Evolutionary conservation across 352 stramenopile species (phyloP).

Genomic region (Globisporangium viniferum): DNA sequence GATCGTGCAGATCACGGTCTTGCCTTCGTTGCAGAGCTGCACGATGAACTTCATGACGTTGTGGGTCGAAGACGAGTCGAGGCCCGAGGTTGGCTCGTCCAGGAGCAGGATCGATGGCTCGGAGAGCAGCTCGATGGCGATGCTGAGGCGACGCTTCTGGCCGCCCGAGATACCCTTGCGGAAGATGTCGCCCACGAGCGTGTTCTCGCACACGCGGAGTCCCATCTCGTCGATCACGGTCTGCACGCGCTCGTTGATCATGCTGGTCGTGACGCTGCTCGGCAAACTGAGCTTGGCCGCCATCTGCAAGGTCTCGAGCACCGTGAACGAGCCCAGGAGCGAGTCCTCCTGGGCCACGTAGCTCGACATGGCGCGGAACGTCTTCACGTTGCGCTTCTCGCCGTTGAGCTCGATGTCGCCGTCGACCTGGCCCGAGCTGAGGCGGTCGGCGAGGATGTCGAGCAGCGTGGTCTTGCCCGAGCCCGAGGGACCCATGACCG

Average conservation of each 20-base stretch:
- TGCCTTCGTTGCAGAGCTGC: conserved; percentile 40
- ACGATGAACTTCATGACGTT: conserved; percentile 83
- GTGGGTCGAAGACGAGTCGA: conserved; percentile 89
- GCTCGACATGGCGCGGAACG: conserved; percentile 47
- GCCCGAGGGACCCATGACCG: conserved; percentile 64
- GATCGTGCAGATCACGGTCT: conserved; percentile 81
- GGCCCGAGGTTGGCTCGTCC: conserved; percentile 91
- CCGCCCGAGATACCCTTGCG: conserved; percentile 83
- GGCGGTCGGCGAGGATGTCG: conserved; percentile 55
- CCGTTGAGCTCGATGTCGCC: conserved; percentile 57
- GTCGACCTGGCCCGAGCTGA: conserved; percentile 37
- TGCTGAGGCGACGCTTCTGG: conserved; percentile 89
- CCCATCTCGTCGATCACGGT: conserved; percentile 72
- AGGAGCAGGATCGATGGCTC: conserved; percentile 95
- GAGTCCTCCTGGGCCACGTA: conserved; percentile 65
- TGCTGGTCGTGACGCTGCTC: conserved; percentile 35
- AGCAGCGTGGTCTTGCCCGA: conserved; percentile 65
- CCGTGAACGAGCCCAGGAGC: conserved; percentile 64
- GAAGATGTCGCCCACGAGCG: conserved; percentile 81
- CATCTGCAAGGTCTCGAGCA: conserved; percentile 65
- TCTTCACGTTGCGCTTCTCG: conserved; percentile 26
- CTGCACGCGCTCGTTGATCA: conserved; percentile 37
- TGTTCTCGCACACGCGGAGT: conserved; percentile 45
- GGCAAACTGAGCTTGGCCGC: conserved; percentile 50
- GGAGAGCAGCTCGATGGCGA: conserved; percentile 91